Evolutionary conservation across 139 green algal genomes (phyloP).

Genomic region (Zygnema cylindricum): DNA sequence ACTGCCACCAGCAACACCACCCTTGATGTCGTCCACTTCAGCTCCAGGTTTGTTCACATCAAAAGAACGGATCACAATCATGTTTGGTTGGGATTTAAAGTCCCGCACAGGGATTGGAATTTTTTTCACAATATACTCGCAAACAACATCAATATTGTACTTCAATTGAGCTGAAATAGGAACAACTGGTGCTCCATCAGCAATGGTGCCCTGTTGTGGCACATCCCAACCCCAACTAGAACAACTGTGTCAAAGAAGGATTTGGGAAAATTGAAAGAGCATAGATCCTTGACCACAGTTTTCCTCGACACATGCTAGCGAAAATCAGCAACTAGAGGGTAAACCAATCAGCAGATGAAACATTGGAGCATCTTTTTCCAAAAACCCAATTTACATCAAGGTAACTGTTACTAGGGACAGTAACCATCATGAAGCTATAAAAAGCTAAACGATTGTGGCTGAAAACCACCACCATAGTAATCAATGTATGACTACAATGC

Average conservation of each 20-base stretch:
- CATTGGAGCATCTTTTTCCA: too few relatives aligned
- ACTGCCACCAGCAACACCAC: constrained; percentile 92
- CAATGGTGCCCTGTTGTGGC: constrained; percentile 94
- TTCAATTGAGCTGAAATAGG: constrained; percentile 98
- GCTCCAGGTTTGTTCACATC: constrained; percentile 99
- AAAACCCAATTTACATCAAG: too few relatives aligned
- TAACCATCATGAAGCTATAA: too few relatives aligned
- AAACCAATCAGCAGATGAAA: too few relatives aligned
- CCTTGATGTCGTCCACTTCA: constrained; percentile 95
- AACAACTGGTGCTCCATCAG: constrained; percentile 93
- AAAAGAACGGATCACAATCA: constrained; percentile 99
- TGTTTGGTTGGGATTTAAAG: constrained; percentile 94
- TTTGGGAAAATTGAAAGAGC: too few relatives aligned
- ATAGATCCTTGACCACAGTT: too few relatives aligned
- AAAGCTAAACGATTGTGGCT: too few relatives aligned
- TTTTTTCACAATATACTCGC: constrained; percentile 96
- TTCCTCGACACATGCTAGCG: not conserved
- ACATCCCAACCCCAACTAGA: too few relatives aligned
- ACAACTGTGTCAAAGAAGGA: too few relatives aligned
- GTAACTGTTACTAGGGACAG: too few relatives aligned
- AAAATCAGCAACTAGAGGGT: not conserved
- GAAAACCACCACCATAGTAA: too few relatives aligned
- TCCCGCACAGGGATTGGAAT: constrained; percentile 78
- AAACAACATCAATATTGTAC: constrained; percentile 99
- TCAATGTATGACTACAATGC: too few relatives aligned